Evolutionary conservation across 768 basidiomycete genomes (phyloP), one percentile per base, ranked within the genome.

Genomic region (Agaricus blazei): DNA sequence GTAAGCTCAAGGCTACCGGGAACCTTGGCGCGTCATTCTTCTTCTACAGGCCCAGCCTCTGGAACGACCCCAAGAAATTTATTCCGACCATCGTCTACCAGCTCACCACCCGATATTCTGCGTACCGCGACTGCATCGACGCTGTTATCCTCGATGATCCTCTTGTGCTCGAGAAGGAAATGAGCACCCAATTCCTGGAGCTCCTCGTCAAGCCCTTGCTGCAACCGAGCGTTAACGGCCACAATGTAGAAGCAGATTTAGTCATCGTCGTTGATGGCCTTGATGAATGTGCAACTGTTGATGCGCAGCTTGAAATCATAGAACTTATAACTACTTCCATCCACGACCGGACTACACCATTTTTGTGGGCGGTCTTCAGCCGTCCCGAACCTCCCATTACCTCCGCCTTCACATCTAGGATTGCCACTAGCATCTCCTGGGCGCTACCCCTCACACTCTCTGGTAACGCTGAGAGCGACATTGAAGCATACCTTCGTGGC

Each of bases 401-500:
- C 19, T 19, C 56, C 0, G 28, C 26, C 6, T 65, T 67, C 28
- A 24, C 51, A 31, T 36, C 37, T 4, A 8, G 19, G 3, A 9
- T 12, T 9, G 28, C 50, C 1, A 27, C 14, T 23, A 0, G 34
- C 7, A 36, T 48, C 19, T 57, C 54, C 9, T 19, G 28, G 23
- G 26, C 34, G 11, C 37, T 62, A 2, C 26, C 31, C 23, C 54
- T 58, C 4, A 54, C 56, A 15, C 51, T 55, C 11, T 52, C 59
- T 11, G 23, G 52, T 3, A 44, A 58, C 14, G 58, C 60, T 0
- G 54, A 60, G 19, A 15, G 40, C 3, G 64, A 67, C n/a, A 63
- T 67, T 11, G 48, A 51, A 27, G 51, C 14, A 24, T 65, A 58
- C 56, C 52, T 65, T 9, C 48, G 38, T 1, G 43, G 45, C 26